Percentiles rank a stretch among this genome's conserved stretches.
Evolutionary conservation across 371 early-diverging fungal genomes (phyloP).

Genomic region (Chytridiales sp.): DNA sequence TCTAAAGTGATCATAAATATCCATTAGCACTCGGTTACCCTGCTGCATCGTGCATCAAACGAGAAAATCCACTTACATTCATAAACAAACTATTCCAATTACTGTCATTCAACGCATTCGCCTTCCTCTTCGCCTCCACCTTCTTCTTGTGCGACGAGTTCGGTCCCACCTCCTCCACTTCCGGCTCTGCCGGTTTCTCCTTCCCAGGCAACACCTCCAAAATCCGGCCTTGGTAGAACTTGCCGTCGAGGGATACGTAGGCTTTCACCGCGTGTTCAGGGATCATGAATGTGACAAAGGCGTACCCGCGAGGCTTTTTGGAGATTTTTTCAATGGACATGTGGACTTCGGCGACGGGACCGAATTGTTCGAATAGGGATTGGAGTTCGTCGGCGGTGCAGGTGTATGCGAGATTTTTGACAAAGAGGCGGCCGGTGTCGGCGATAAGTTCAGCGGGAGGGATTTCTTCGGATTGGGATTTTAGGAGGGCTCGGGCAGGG

Average conservation of each 20-base stretch:
- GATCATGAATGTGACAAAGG: slow-evolving; percentile 79
- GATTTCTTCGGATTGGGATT: slow-evolving; percentile 17
- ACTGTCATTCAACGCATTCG: slow-evolving; percentile 74
- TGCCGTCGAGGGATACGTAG: slow-evolving; percentile 72
- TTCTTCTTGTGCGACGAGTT: slow-evolving; percentile 67
- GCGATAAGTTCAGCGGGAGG: slow-evolving; percentile 67
- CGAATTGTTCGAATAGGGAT: slow-evolving; percentile 74
- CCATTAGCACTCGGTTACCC: background rate
- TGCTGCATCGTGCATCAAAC: background rate
- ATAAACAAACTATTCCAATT: slow-evolving; percentile 96
- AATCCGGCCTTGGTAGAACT: slow-evolving; percentile 88
- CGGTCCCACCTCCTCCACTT: slow-evolving; percentile 57
- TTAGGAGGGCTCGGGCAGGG: slow-evolving; percentile 12
- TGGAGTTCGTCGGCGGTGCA: slow-evolving; percentile 86
- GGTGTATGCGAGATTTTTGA: slow-evolving; percentile 87
- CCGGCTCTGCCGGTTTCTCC: slow-evolving; percentile 75
- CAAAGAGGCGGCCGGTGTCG: slow-evolving; percentile 92
- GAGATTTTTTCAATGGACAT: slow-evolving; percentile 90
- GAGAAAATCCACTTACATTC: slow-evolving; percentile 61
- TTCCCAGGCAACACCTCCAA: slow-evolving; percentile 82
- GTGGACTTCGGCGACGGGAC: slow-evolving; percentile 89
- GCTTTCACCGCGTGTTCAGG: slow-evolving; percentile 94
- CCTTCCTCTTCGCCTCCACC: slow-evolving; percentile 75
- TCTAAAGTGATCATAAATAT: slow-evolving; percentile 33
- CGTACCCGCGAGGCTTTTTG: slow-evolving; percentile 91